These are phyloP conservation scores for Lagenaria siceraria DNA, from an alignment of 306 rosid species.

Conservation along the genomic window DNA sequence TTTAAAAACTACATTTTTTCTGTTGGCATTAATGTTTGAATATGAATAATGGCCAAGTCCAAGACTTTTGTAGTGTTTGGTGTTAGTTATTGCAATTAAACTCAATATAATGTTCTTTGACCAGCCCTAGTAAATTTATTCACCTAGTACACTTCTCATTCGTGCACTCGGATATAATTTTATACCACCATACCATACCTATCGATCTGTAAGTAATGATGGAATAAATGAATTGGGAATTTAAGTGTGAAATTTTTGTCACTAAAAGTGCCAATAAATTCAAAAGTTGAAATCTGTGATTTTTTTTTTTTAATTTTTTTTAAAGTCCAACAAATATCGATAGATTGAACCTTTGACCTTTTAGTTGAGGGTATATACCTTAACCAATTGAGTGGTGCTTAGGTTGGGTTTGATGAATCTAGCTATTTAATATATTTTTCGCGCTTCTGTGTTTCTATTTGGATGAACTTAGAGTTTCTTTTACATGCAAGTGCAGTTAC, in stretches of 20 bases:
- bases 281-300: not conserved
- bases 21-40: not conserved
- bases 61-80: not conserved
- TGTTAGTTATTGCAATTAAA: not conserved
- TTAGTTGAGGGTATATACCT: too few relatives aligned
- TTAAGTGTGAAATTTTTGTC: not conserved
- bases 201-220: not conserved
- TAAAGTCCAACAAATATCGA: not conserved
- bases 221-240: not conserved
- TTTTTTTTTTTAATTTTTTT: too few relatives aligned
- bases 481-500: too few relatives aligned
- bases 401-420: not conserved
- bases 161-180: not conserved
- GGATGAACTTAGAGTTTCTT: not conserved
- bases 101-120: not conserved
- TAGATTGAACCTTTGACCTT: not conserved
- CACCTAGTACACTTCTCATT: not conserved
- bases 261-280: not conserved
- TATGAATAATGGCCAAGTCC: not conserved
- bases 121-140: not conserved
- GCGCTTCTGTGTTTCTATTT: not conserved
- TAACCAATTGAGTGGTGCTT: not conserved
- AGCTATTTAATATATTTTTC: not conserved
- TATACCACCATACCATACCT: not conserved
- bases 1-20: too few relatives aligned